Conservation (phyloP, 805 yeast species). For the Kuraishia capsulata region DNA sequence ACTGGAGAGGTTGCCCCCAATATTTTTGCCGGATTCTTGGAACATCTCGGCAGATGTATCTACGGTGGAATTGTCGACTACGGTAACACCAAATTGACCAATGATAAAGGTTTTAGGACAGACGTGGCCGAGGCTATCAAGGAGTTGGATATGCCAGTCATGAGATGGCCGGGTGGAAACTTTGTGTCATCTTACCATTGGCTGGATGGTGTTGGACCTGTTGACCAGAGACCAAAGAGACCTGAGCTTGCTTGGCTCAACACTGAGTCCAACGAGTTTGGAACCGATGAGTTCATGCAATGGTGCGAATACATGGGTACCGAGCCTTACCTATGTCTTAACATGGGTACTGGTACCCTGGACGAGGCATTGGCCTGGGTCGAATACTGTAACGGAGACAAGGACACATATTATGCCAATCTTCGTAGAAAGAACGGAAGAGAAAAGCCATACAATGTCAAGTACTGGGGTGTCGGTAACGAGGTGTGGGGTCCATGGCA, state of each 20-base stretch:
- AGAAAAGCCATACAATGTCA: slow-evolving; percentile 23
- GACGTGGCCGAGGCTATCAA: slow-evolving; percentile 22
- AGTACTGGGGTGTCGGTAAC: slow-evolving; percentile 27
- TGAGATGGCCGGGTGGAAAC: slow-evolving; percentile 28
- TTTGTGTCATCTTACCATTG: slow-evolving; percentile 25
- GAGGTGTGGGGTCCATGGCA: slow-evolving; percentile 29
- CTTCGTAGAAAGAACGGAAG: slow-evolving; percentile 23
- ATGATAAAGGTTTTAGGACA: slow-evolving; percentile 16
- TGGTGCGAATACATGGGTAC: slow-evolving; percentile 21
- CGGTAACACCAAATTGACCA: slow-evolving; percentile 11
- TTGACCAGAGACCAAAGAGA: slow-evolving; percentile 18
- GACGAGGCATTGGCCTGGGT: slow-evolving; percentile 26
- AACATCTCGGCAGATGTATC: slow-evolving; percentile 25
- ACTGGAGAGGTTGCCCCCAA: slow-evolving; percentile 17
- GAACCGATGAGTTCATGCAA: slow-evolving; percentile 26
- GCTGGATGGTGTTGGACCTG: slow-evolving; percentile 25
- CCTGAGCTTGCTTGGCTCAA: slow-evolving; percentile 26
- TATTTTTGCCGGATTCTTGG: slow-evolving; percentile 25
- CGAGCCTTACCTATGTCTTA: slow-evolving; percentile 24
- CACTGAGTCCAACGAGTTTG: slow-evolving; percentile 22
- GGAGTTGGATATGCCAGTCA: slow-evolving; percentile 22
- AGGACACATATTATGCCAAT: slow-evolving; percentile 24
- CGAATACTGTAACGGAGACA: slow-evolving; percentile 23
- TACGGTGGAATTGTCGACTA: slow-evolving; percentile 27
- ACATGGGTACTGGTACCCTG: slow-evolving; percentile 27